Evolutionary conservation across 345 rosid genomes (phyloP).

Genomic region (Toxicodendron radicans): DNA sequence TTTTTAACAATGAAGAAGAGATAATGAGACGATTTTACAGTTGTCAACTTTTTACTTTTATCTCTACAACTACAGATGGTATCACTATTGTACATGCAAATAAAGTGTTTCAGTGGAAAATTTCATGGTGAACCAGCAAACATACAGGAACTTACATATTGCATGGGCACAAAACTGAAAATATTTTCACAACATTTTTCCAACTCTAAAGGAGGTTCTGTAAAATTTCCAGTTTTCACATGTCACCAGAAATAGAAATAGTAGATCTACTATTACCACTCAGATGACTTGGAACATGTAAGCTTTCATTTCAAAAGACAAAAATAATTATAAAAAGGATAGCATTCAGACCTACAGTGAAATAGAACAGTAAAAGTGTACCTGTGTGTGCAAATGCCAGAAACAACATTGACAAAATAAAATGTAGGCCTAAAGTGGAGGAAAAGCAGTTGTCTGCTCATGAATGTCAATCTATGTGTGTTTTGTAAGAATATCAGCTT

Average conservation of each 20-base stretch:
- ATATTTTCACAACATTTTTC: background rate
- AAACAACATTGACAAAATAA: constrained; percentile 4
- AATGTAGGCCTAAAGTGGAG: background rate
- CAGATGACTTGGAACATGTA: background rate
- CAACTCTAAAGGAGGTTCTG: background rate
- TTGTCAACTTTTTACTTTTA: background rate
- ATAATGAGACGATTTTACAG: background rate
- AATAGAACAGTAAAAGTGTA: background rate
- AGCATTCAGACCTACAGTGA: background rate
- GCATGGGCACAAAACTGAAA: background rate
- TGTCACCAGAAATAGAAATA: background rate
- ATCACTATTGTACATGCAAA: background rate
- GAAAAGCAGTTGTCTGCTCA: background rate
- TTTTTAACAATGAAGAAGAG: background rate
- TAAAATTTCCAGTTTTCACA: background rate
- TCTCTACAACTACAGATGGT: background rate
- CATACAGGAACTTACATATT: background rate
- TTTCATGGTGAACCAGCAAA: background rate
- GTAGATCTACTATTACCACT: background rate
- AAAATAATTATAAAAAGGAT: background rate
- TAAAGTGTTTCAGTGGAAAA: background rate
- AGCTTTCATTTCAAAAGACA: background rate
- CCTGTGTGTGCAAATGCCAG: background rate
- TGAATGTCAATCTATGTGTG: background rate
- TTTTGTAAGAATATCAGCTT: background rate